Conservation (phyloP, 2,329 filamentous ascomycete species). For the Hysterium pulicare region DNA sequence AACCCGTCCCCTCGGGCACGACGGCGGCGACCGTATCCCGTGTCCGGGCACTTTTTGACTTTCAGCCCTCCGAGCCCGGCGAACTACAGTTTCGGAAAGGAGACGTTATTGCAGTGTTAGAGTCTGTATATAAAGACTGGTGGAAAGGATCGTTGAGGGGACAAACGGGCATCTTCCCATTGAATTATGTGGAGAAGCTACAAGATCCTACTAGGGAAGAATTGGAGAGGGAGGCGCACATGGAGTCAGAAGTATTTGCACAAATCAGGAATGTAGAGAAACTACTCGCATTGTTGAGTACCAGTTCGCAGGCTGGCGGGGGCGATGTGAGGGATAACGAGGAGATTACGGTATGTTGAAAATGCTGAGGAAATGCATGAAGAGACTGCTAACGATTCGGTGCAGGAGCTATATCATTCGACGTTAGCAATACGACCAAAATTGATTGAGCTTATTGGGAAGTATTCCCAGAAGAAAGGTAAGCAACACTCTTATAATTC, state of each 20-base stretch:
- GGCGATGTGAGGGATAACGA: conserved; percentile 85
- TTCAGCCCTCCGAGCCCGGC: conserved; percentile 87
- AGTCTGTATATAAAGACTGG: conserved; percentile 99
- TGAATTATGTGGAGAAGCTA: conserved; percentile 98
- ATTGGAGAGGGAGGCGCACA: conserved; percentile 90
- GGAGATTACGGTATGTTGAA: conserved; percentile 73
- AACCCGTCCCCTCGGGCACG: conserved; percentile 71
- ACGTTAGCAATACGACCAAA: conserved; percentile 93
- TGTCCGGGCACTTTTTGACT: conserved; percentile 90
- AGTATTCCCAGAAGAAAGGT: conserved; percentile 99
- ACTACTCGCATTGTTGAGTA: conserved; percentile 83
- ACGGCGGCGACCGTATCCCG: conserved; percentile 95
- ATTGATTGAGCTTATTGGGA: conserved; percentile 95
- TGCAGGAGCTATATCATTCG: conserved; percentile 73
- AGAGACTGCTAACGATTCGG: conserved; percentile 1
- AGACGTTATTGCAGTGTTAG: conserved; percentile 93
- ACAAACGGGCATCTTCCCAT: conserved; percentile 93
- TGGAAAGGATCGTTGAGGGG: conserved; percentile 95
- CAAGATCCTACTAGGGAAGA: conserved; percentile 93
- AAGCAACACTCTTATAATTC: conserved; percentile 16
- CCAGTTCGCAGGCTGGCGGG: conserved; percentile 53
- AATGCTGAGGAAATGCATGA: no score
- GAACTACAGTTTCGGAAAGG: conserved; percentile 96
- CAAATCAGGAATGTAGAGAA: conserved; percentile 77
- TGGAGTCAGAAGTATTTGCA: conserved; percentile 79